A percentile compares a stretch with the other conserved stretches of the same genome.
These are phyloP conservation scores for Castanea mollissima DNA, from an alignment of 306 rosid genomes.

Conservation along the genomic window DNA sequence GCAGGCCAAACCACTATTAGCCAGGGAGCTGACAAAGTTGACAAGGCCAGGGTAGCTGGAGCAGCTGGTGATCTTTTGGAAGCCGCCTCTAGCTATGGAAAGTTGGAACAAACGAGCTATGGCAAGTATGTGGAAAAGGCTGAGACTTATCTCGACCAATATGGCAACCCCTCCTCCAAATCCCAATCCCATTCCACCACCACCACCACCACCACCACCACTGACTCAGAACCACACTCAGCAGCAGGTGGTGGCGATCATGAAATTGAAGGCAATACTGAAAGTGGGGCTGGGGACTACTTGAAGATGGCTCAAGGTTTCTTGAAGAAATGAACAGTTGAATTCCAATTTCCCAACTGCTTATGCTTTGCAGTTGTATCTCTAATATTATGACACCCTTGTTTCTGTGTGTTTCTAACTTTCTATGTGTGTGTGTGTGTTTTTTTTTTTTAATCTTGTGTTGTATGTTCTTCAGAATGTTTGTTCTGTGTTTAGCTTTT, in stretches of 20 bases:
- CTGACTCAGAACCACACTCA: background rate
- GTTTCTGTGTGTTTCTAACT: no score
- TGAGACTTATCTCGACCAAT: constrained; percentile 24
- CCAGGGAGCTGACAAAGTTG: constrained; percentile 17
- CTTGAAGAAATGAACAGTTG: constrained; percentile 15
- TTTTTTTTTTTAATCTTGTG: background rate
- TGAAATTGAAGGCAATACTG: background rate
- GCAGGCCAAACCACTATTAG: background rate
- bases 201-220: no score
- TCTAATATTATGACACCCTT: no score
- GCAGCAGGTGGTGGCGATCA: background rate
- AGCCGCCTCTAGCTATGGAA: constrained; percentile 22
- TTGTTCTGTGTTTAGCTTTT: background rate
- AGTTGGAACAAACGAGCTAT: constrained; percentile 22
- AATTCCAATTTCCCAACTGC: background rate
- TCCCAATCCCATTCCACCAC: background rate
- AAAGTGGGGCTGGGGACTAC: constrained; percentile 22
- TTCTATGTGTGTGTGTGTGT: background rate
- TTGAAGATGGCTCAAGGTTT: constrained; percentile 32
- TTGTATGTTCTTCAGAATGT: background rate
- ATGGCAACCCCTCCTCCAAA: background rate
- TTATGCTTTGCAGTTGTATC: background rate
- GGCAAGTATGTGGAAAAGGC: constrained; percentile 26
- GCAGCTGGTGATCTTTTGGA: constrained; percentile 23
- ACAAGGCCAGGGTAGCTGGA: constrained; percentile 22